These are phyloP conservation scores for Candida tropicalis DNA, from an alignment of 1,139 yeast genomes.

Conservation along the genomic window DNA sequence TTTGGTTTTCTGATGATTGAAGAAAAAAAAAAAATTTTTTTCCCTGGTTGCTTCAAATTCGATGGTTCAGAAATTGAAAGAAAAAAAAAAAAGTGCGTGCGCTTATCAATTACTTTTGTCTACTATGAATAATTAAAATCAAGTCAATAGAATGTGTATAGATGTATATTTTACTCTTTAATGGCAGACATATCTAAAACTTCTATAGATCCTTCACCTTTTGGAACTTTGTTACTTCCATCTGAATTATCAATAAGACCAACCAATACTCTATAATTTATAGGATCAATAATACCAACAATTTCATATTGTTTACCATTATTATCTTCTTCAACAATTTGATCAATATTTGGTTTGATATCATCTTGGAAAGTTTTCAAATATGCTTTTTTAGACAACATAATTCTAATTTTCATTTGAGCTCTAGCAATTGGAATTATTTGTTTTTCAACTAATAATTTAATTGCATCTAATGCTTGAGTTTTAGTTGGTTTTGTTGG, in stretches of 20 bases:
- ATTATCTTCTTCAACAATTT: conserved; percentile 54
- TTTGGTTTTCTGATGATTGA: neutral
- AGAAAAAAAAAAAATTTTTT: conserved; percentile 17
- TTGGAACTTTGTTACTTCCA: conserved; percentile 49
- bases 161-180: conserved; percentile 40
- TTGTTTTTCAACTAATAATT: conserved; percentile 72
- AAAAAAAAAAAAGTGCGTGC: conserved; percentile 2
- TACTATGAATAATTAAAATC: too few relatives aligned
- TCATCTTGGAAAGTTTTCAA: conserved; percentile 47
- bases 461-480: conserved; percentile 93
- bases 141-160: too few relatives aligned
- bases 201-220: conserved; percentile 70
- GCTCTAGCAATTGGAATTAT: conserved; percentile 93
- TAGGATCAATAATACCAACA: conserved; percentile 84
- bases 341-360: conserved; percentile 53
- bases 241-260: conserved; percentile 45
- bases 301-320: conserved; percentile 56
- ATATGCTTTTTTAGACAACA: conserved; percentile 54
- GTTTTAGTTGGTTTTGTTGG: conserved; percentile 81
- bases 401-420: conserved; percentile 79
- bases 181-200: conserved; percentile 90
- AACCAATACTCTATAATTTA: conserved; percentile 70
- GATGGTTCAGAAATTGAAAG: conserved; percentile 2
- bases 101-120: neutral
- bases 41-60: neutral